phyloP scores from a whole-genome alignment of 768 basidiomycete species.

The Agrocybe chaxingu region DNA sequence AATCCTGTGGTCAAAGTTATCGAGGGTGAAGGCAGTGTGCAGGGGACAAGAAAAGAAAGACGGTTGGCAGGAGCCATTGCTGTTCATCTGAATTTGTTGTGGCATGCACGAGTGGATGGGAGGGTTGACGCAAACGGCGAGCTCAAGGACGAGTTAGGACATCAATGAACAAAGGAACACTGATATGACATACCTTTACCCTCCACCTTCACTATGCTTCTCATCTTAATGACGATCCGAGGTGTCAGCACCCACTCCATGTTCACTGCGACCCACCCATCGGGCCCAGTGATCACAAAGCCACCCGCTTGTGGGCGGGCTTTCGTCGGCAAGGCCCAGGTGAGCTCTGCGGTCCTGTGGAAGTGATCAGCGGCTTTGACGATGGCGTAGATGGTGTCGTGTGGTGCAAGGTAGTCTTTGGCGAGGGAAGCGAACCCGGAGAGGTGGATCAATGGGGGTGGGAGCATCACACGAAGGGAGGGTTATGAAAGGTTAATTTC shows the following conservation, averaged over 20 bases:
- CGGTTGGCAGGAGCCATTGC: too few relatives aligned
- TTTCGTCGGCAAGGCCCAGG: constrained; percentile 54
- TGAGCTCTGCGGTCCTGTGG: constrained; percentile 61
- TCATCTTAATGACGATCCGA: constrained; percentile 35
- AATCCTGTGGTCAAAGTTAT: too few relatives aligned
- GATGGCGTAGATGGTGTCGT: constrained; percentile 72
- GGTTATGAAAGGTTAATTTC: constrained; percentile 2
- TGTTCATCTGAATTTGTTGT: too few relatives aligned
- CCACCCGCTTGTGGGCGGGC: constrained; percentile 32
- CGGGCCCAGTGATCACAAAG: constrained; percentile 57
- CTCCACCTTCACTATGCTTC: constrained; percentile 27
- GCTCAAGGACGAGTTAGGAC: too few relatives aligned
- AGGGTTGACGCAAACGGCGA: too few relatives aligned
- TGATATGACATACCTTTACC: too few relatives aligned
- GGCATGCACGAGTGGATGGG: too few relatives aligned
- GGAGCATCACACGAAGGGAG: constrained; percentile 53
- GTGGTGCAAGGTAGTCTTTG: constrained; percentile 68
- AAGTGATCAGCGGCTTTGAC: constrained; percentile 45
- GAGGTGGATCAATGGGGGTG: constrained; percentile 48
- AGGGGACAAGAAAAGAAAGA: too few relatives aligned
- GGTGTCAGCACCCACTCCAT: constrained; percentile 15
- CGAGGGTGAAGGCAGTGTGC: too few relatives aligned
- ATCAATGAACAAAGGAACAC: too few relatives aligned
- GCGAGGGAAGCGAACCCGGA: constrained; percentile 67
- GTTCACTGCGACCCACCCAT: too few relatives aligned